A percentile compares a stretch with the other conserved stretches of the same genome.
Conservation (phyloP, 192 early-diverging fungal genomes). For the Backusella morwellensis region DNA sequence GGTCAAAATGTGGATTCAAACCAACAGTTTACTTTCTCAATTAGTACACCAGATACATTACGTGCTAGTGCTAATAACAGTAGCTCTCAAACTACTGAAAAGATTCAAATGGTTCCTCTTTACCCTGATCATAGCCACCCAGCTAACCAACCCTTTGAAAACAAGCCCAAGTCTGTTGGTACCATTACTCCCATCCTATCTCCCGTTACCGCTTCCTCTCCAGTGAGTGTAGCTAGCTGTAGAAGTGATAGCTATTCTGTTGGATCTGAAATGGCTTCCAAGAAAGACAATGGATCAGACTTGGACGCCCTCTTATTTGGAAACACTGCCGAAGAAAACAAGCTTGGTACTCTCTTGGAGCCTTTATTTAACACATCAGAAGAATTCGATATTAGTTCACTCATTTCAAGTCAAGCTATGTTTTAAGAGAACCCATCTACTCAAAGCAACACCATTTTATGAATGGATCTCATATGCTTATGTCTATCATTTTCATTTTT, state of each 20-base stretch:
- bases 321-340: neutral
- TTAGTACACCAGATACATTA: conserved; percentile 18
- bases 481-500: neutral
- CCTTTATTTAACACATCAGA: conserved; percentile 3
- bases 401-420: neutral
- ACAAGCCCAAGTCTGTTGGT: neutral
- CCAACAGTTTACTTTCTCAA: conserved; percentile 20
- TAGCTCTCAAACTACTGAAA: neutral
- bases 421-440: neutral
- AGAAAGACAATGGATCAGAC: neutral
- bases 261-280: neutral
- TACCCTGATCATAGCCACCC: conserved; percentile 17
- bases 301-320: neutral
- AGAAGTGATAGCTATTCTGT: neutral
- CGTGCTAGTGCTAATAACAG: neutral
- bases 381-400: neutral
- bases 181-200: neutral
- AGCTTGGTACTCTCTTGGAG: neutral
- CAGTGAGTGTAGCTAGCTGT: neutral
- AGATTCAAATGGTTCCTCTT: conserved; percentile 9
- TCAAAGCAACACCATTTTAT: neutral
- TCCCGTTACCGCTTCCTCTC: neutral
- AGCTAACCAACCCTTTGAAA: neutral
- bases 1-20: neutral
- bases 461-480: neutral